Evolutionary conservation across 2,329 filamentous ascomycete species (phyloP), one percentile per base, ranked within the genome.

Genomic region (Fusarium luffae): DNA sequence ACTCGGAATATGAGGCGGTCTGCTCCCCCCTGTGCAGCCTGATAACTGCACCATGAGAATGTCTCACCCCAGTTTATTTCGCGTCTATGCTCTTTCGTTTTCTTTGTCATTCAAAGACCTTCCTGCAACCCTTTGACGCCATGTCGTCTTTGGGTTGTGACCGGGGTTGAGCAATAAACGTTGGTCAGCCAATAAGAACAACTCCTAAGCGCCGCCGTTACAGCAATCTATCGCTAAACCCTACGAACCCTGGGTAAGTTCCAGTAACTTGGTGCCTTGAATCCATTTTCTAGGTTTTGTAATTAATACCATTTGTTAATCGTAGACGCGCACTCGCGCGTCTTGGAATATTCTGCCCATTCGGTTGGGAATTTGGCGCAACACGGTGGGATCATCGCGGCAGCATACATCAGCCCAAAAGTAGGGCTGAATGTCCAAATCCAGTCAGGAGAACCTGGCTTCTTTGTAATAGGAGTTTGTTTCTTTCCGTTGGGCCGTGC

Each of bases 201-300:
- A 56, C 42, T 73, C 64, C 54, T 77, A 77, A 76, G 76, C 76
- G 76, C 76, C 74, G 73, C 70, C 64, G 69, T 72, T 74, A 69
- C 72, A 72, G 65, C 68, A 71, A 52, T 67, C 67, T 69, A 73
- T 71, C 73, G 67, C 67, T 67, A 57, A 60, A 71, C 69, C 69
- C 76, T 74, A 70, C 67, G 32, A 54, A 61, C 66, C 64, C 68
- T 64, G 57, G 52, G 55, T 68, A 61, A 63, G 63, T 68, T 71
- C 60, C 59, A 64, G 64, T 59, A 65, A 55, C 59, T 66, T 59
- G 62, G 55, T 61, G 59, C 62, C 60, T 44, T 50, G 59, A 57
- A 48, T 50, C 41, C 23, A 37, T 51, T 59, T 63, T 52, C 56
- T 60, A 37, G 64, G 57, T 63, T 60, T 54, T 42, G 48, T 55